A percentile compares a stretch with the other conserved stretches of the same genome.
These are phyloP conservation scores for Diaporthe velutina DNA, from an alignment of 2,329 filamentous ascomycete genomes.

Conservation along the genomic window DNA sequence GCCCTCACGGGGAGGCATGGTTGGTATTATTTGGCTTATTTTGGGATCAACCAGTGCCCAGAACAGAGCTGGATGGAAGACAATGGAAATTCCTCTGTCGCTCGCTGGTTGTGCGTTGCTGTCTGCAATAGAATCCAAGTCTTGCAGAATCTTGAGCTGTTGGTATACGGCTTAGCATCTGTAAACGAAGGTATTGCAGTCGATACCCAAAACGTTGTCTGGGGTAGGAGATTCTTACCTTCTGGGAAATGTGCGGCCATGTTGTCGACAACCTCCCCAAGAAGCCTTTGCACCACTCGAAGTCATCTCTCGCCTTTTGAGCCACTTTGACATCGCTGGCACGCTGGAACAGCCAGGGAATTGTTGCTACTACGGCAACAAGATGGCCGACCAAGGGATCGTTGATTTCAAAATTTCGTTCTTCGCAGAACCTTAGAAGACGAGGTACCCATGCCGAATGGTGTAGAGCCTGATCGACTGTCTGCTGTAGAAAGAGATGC, in stretches of 20 bases:
- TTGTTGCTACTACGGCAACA: not conserved
- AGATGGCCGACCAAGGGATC: not conserved
- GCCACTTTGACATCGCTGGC: not conserved
- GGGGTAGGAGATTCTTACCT: not conserved
- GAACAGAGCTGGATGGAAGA: not conserved
- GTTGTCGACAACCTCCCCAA: not conserved
- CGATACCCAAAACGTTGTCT: no score
- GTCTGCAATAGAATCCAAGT: not conserved
- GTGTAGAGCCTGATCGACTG: not conserved
- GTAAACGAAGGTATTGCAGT: no score
- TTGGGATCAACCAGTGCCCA: not conserved
- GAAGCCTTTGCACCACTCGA: not conserved
- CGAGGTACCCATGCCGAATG: not conserved
- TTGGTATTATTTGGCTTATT: not conserved
- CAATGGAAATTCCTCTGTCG: not conserved
- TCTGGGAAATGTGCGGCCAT: not conserved
- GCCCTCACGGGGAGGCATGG: not conserved
- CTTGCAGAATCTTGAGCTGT: constrained; percentile 1
- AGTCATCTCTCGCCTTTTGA: not conserved
- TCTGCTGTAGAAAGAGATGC: not conserved
- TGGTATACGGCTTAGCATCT: not conserved
- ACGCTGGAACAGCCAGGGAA: not conserved
- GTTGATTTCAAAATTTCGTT: not conserved
- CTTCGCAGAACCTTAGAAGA: not conserved
- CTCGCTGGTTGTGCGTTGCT: not conserved